A percentile compares a stretch with the other conserved stretches of the same genome.
phyloP scores from a whole-genome alignment of 768 basidiomycete species.

The Mycena kentingensis region DNA sequence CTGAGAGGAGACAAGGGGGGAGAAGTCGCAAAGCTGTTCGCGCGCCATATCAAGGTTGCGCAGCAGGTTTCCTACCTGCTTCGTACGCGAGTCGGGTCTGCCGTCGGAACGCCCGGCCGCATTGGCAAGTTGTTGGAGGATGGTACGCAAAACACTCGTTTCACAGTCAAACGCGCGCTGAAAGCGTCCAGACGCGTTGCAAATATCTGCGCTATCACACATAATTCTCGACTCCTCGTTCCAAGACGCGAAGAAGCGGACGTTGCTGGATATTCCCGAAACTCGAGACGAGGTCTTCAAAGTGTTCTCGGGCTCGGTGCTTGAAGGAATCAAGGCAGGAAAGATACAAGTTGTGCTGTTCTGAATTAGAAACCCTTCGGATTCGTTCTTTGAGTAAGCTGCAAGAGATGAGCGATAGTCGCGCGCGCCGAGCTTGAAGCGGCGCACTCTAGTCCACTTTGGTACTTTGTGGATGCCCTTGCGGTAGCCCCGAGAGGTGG shows the following conservation, averaged over 20 bases:
- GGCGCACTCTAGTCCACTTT: constrained; percentile 90
- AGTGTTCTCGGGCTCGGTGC: constrained; percentile 65
- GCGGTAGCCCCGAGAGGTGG: constrained; percentile 71
- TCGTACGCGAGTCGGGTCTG: constrained; percentile 83
- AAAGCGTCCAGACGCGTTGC: constrained; percentile 59
- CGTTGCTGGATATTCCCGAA: constrained; percentile 80
- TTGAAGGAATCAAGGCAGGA: constrained; percentile 66
- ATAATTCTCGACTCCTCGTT: constrained; percentile 79
- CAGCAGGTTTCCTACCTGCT: constrained; percentile 85
- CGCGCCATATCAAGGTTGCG: constrained; percentile 88
- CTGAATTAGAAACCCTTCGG: constrained; percentile 88
- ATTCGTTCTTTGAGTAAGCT: constrained; percentile 87
- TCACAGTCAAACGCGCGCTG: neutral
- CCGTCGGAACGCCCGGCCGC: constrained; percentile 90
- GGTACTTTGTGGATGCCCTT: constrained; percentile 97
- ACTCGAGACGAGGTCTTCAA: constrained; percentile 80
- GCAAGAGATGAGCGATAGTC: constrained; percentile 10
- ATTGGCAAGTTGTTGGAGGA: constrained; percentile 84
- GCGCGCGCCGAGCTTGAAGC: neutral
- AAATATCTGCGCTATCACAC: constrained; percentile 75
- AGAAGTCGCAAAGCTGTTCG: constrained; percentile 93
- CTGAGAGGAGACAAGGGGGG: constrained; percentile 82
- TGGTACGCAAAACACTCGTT: constrained; percentile 43
- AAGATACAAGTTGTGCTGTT: constrained; percentile 82
- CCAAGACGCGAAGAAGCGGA: constrained; percentile 75